These are phyloP conservation scores for Alternaria sp. DNA, from an alignment of 2,329 filamentous ascomycete genomes.

Conservation along the genomic window DNA sequence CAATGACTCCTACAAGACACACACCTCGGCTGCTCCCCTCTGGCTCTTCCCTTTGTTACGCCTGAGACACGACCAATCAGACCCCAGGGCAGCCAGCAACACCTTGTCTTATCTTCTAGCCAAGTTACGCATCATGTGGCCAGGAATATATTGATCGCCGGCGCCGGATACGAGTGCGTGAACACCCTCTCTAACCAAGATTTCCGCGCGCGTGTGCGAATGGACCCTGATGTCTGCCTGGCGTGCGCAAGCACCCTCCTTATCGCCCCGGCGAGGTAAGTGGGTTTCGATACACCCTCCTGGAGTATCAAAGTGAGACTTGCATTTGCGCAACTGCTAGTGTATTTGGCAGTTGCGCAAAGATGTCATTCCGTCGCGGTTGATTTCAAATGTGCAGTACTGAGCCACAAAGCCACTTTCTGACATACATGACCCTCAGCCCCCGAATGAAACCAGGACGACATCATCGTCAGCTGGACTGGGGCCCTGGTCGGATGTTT, in stretches of 20 bases:
- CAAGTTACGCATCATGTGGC: constrained; percentile 22
- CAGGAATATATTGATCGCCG: constrained; percentile 19
- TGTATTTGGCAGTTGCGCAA: neutral
- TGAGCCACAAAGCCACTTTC: constrained; percentile 7
- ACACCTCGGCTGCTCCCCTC: constrained; percentile 11
- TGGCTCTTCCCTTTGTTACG: constrained; percentile 11
- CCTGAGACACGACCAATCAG: constrained; percentile 13
- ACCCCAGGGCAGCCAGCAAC: neutral
- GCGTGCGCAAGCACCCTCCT: neutral
- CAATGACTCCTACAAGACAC: constrained; percentile 3
- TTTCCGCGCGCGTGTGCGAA: neutral
- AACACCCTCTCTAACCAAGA: constrained; percentile 4
- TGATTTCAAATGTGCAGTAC: neutral
- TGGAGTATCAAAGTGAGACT: neutral
- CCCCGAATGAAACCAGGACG: neutral
- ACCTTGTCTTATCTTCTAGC: constrained; percentile 10
- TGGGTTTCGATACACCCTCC: constrained; percentile 1
- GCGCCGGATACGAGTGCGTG: constrained; percentile 8
- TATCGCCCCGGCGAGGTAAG: neutral
- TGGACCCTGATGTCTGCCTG: constrained; percentile 9
- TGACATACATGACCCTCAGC: neutral
- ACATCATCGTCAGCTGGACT: constrained; percentile 7
- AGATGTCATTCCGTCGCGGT: neutral
- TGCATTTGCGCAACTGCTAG: neutral
- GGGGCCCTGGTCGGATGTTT: neutral